Evolutionary conservation across 352 stramenopile genomes (phyloP).

Genomic region (Pythium diclinum): DNA sequence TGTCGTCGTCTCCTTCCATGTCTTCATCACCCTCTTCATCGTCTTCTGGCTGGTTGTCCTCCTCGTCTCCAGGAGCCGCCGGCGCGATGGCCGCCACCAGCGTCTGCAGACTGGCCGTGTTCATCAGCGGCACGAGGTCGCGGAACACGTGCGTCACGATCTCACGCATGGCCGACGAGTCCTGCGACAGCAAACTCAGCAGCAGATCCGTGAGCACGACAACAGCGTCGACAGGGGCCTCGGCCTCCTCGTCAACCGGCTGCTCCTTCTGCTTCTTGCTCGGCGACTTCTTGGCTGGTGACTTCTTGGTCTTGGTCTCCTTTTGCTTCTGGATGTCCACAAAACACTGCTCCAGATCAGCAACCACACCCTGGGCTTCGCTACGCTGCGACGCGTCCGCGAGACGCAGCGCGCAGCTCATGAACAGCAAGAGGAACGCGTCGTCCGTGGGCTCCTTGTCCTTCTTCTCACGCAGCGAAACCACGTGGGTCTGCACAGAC

Average conservation of each 20-base stretch:
- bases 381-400: slow-evolving; percentile 62
- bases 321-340: slow-evolving; percentile 39
- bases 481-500: slow-evolving; percentile 34
- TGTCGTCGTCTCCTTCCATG: slow-evolving; percentile 32
- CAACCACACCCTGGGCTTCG: slow-evolving; percentile 50
- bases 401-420: slow-evolving; percentile 71
- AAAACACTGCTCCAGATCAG: slow-evolving; percentile 73
- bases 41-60: slow-evolving; percentile 37
- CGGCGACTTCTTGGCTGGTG: slow-evolving; percentile 16
- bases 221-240: slow-evolving; percentile 43
- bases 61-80: slow-evolving; percentile 27
- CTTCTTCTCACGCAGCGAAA: slow-evolving; percentile 28
- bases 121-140: slow-evolving; percentile 66
- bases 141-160: slow-evolving; percentile 83
- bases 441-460: slow-evolving; percentile 47
- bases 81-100: slow-evolving; percentile 70
- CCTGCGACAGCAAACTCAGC: slow-evolving; percentile 75
- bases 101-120: slow-evolving; percentile 53
- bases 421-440: slow-evolving; percentile 70
- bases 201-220: slow-evolving; percentile 82
- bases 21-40: slow-evolving; percentile 54
- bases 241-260: slow-evolving; percentile 15
- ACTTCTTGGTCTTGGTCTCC: slow-evolving; percentile 36
- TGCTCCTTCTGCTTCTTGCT: slow-evolving; percentile 28
- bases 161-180: slow-evolving; percentile 81